Evolutionary conservation across 2,329 filamentous ascomycete genomes (phyloP).

Genomic region (Aspergillus sojae): DNA sequence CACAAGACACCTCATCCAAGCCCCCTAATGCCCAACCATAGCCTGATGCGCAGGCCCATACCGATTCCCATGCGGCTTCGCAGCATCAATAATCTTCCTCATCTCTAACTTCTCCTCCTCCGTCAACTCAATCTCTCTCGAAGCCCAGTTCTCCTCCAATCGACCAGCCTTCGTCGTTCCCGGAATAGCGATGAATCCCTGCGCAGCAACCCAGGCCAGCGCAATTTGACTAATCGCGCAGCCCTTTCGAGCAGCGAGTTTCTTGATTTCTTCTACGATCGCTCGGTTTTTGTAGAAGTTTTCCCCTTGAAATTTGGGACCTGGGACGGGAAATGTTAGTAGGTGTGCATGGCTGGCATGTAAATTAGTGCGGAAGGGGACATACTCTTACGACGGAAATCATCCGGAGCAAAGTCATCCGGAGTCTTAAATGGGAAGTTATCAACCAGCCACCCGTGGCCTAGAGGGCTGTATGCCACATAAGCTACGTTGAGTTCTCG

Average conservation of each 20-base stretch:
- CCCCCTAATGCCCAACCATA: slow-evolving; percentile 28
- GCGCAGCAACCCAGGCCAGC: slow-evolving; percentile 45
- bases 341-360: not conserved
- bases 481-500: slow-evolving; percentile 48
- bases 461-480: slow-evolving; percentile 52
- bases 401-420: slow-evolving; percentile 49
- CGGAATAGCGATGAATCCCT: slow-evolving; percentile 50
- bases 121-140: slow-evolving; percentile 39
- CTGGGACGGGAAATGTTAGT: slow-evolving; percentile 15
- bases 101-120: slow-evolving; percentile 45
- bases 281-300: slow-evolving; percentile 50
- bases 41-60: slow-evolving; percentile 30
- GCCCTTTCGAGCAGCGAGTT: slow-evolving; percentile 39
- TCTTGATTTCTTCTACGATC: slow-evolving; percentile 48
- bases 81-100: slow-evolving; percentile 40
- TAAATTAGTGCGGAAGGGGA: not conserved
- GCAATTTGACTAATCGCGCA: slow-evolving; percentile 41
- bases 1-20: not conserved
- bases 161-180: slow-evolving; percentile 48
- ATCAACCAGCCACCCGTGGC: slow-evolving; percentile 53
- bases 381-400: slow-evolving; percentile 45
- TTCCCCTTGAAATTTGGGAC: slow-evolving; percentile 43
- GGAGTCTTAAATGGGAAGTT: slow-evolving; percentile 47
- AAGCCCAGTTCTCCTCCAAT: slow-evolving; percentile 46
- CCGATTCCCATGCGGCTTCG: slow-evolving; percentile 42